Evolutionary conservation across 73 alveolate genomes (phyloP).

Genomic region (Blepharisma stoltei): DNA sequence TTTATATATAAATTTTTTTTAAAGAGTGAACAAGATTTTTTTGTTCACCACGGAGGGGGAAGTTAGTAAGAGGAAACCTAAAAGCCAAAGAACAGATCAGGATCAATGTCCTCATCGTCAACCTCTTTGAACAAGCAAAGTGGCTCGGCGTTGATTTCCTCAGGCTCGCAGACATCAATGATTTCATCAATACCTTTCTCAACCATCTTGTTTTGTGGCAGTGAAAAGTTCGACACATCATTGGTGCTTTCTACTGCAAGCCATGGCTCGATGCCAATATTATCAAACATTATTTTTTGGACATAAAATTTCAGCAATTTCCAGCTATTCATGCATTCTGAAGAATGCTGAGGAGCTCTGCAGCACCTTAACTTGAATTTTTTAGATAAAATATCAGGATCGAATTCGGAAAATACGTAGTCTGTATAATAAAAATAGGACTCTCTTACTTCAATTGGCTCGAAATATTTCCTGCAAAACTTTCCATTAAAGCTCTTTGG

Average conservation of each 20-base stretch:
- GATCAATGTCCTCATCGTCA: too few relatives aligned
- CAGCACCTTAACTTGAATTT: conserved; percentile 15
- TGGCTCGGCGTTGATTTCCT: too few relatives aligned
- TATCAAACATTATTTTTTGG: neutral
- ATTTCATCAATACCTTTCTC: too few relatives aligned
- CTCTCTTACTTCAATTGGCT: neutral
- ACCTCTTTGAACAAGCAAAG: too few relatives aligned
- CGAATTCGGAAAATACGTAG: neutral
- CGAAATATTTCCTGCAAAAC: neutral
- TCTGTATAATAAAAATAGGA: conserved; percentile 9
- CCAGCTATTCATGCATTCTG: neutral
- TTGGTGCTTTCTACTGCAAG: neutral
- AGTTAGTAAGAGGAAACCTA: neutral
- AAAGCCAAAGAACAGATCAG: too few relatives aligned
- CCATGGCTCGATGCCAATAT: conserved; percentile 17
- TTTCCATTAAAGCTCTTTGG: conserved; percentile 10
- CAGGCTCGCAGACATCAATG: too few relatives aligned
- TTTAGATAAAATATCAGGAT: neutral
- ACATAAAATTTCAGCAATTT: neutral
- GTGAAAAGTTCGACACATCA: too few relatives aligned
- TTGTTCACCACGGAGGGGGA: too few relatives aligned
- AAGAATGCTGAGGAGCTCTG: neutral
- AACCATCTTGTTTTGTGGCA: too few relatives aligned
- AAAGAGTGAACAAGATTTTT: too few relatives aligned
- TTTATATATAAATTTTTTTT: too few relatives aligned